phyloP scores from a whole-genome alignment of 2,329 filamentous ascomycete species.

The Fusarium hostae region DNA sequence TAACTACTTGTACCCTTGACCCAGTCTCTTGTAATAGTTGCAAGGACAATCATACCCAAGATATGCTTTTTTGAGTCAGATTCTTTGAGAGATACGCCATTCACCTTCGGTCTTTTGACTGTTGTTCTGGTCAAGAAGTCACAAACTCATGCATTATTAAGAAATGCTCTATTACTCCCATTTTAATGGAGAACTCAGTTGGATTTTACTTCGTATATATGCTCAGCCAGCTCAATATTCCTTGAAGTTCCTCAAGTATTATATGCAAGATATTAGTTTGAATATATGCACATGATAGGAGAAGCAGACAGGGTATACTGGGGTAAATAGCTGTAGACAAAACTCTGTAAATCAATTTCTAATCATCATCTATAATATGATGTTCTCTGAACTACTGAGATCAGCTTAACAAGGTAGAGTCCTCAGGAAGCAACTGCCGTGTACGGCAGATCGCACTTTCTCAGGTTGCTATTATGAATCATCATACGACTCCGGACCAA shows the following conservation, averaged over 20 bases:
- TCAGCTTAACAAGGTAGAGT: background rate
- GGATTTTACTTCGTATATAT: background rate
- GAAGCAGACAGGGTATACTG: rapidly evolving
- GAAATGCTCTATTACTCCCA: rapidly evolving
- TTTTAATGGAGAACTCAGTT: background rate
- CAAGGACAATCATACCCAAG: no score
- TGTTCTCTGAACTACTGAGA: background rate
- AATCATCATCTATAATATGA: background rate
- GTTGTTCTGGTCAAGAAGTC: rapidly evolving
- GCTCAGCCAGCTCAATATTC: no score
- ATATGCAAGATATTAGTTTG: background rate
- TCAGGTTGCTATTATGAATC: background rate
- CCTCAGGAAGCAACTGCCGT: background rate
- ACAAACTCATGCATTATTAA: rapidly evolving
- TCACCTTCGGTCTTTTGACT: rapidly evolving
- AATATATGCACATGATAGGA: background rate
- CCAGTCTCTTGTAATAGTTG: background rate
- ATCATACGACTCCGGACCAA: background rate
- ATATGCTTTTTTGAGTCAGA: background rate
- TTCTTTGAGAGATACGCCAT: background rate
- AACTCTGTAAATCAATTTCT: no score
- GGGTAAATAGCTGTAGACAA: rapidly evolving
- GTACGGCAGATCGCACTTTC: background rate
- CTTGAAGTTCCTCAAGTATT: background rate
- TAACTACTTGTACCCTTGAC: no score